Evolutionary conservation across 345 rosid species (phyloP).

Genomic region (Lumnitzera littorea): DNA sequence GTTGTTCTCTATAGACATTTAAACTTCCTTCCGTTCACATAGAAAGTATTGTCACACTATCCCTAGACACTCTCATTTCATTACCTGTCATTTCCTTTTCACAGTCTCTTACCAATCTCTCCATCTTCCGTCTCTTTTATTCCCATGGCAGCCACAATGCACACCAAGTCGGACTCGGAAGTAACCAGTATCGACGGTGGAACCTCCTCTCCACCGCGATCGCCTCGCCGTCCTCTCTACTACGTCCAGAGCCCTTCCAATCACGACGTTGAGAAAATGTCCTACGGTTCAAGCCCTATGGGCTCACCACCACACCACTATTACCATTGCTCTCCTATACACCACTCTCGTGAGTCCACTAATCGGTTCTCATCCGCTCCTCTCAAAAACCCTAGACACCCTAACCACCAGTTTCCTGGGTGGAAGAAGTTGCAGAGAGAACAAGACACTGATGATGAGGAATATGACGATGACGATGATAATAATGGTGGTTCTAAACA

Average conservation of each 20-base stretch:
- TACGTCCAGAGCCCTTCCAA: slow-evolving; percentile 98
- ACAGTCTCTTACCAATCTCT: background rate
- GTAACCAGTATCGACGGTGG: slow-evolving; percentile 67
- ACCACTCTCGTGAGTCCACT: slow-evolving; percentile 93
- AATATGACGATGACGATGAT: slow-evolving; percentile 21
- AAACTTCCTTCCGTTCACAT: too few species aligned
- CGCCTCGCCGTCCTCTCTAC: slow-evolving; percentile 67
- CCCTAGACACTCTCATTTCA: too few species aligned
- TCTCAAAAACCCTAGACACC: slow-evolving; percentile 42
- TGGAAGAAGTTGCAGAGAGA: slow-evolving; percentile 48
- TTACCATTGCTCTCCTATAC: slow-evolving; percentile 88
- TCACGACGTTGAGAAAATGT: slow-evolving; percentile 91
- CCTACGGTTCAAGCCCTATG: slow-evolving; percentile 75
- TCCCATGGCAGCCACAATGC: slow-evolving; percentile 33
- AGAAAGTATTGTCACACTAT: too few species aligned
- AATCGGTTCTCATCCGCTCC: slow-evolving; percentile 81
- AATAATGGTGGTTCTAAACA: slow-evolving; percentile 24
- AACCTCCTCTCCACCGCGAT: slow-evolving; percentile 50
- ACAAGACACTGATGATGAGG: slow-evolving; percentile 17
- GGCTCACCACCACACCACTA: slow-evolving; percentile 56
- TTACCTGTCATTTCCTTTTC: slow-evolving; percentile 3
- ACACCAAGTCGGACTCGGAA: slow-evolving; percentile 90
- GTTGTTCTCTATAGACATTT: too few species aligned
- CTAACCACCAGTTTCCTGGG: slow-evolving; percentile 17
- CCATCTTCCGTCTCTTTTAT: background rate